phyloP scores from a whole-genome alignment of 1,284 basidiomycete genomes.

The Ustilago shanxiensis region DNA sequence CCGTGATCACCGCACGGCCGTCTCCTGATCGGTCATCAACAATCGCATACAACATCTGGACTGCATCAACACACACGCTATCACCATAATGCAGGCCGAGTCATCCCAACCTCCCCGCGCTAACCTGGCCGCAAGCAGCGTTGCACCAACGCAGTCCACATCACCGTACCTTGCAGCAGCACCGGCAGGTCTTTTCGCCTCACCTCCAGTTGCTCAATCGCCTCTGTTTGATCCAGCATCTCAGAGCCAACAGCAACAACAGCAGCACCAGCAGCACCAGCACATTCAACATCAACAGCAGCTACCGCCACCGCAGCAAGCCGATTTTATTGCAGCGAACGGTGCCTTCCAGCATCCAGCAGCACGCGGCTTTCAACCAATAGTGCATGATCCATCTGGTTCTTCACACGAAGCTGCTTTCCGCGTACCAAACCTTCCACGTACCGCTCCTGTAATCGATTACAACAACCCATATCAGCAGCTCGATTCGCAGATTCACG shows the following conservation, averaged over 20 bases:
- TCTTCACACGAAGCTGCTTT: conserved; percentile 30
- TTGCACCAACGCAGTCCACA: conserved; percentile 17
- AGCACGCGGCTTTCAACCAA: conserved; percentile 17
- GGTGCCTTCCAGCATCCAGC: conserved; percentile 29
- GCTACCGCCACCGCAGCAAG: conserved; percentile 11
- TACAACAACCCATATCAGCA: conserved; percentile 39
- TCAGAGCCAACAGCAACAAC: conserved; percentile 26
- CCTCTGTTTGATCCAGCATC: conserved; percentile 24
- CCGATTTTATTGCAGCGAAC: conserved; percentile 17
- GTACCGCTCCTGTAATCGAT: conserved; percentile 24
- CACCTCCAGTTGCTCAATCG: conserved; percentile 14
- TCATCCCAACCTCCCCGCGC: conserved; percentile 27
- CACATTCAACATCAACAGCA: conserved; percentile 33
- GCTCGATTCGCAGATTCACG: conserved; percentile 24
- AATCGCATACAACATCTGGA: not conserved
- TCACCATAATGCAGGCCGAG: conserved; percentile 36
- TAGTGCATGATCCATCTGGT: conserved; percentile 21
- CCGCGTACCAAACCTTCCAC: conserved; percentile 32
- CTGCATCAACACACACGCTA: conserved; percentile 11
- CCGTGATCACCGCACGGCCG: conserved; percentile 24
- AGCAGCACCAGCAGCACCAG: conserved; percentile 22
- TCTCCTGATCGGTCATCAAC: not conserved
- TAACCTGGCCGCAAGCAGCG: conserved; percentile 10
- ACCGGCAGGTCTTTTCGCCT: conserved; percentile 30
- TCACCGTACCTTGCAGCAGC: conserved; percentile 41